These are phyloP conservation scores for Penicillium sp. DNA, from an alignment of 2,329 filamentous ascomycete genomes.

Conservation along the genomic window DNA sequence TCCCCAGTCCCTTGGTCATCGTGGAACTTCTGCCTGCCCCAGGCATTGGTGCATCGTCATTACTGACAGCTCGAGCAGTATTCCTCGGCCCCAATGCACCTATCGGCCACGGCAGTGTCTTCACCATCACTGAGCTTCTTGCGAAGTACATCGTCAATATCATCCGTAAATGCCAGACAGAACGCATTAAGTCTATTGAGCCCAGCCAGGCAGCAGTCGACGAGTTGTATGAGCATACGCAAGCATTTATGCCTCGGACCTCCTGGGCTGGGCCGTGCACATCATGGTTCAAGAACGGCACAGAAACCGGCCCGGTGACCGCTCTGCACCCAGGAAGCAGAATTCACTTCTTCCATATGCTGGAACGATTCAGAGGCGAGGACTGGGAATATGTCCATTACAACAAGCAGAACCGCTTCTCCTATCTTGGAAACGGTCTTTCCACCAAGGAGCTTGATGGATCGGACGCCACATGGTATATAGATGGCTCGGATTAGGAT, in stretches of 20 bases:
- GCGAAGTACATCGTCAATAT: too few species aligned
- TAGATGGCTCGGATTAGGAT: not conserved
- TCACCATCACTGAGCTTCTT: too few species aligned
- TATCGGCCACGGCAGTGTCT: too few species aligned
- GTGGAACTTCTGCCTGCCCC: too few species aligned
- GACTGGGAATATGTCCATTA: conserved; percentile 54
- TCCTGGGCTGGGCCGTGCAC: not conserved
- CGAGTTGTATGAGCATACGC: conserved; percentile 36
- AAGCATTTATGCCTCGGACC: conserved; percentile 48
- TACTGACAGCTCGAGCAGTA: too few species aligned
- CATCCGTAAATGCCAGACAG: conserved; percentile 16
- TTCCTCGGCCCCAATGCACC: too few species aligned
- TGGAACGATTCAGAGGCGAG: conserved; percentile 54
- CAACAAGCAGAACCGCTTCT: not conserved
- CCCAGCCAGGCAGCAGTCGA: conserved; percentile 11
- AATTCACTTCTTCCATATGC: conserved; percentile 40
- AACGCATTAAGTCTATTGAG: too few species aligned
- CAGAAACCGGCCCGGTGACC: conserved; percentile 50
- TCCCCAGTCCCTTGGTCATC: too few species aligned
- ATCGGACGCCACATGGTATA: not conserved
- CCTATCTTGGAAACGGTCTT: conserved; percentile 1
- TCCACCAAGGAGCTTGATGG: not conserved
- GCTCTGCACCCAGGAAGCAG: conserved; percentile 56
- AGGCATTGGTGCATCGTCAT: too few species aligned
- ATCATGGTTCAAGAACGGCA: conserved; percentile 52